Base-by-base conservation (phyloP, 192 early-diverging fungal species). In the Thamnidium elegans region DNA sequence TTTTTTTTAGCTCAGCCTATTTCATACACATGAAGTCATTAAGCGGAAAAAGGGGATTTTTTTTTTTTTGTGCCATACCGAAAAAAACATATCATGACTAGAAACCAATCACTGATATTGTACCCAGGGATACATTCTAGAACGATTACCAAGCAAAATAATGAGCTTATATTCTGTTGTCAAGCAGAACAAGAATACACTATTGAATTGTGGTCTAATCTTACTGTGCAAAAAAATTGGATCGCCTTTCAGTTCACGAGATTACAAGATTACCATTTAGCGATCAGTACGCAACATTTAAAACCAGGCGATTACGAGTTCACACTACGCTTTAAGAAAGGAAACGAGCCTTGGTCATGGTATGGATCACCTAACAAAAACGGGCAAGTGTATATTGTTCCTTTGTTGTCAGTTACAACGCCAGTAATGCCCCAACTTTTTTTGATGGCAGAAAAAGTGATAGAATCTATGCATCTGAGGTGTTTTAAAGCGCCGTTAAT, bases 151-250 rank as follows among this genome's bases (percentile, higher is more conserved):
- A 48, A 14, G 13, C 46, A 19, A 19, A 48, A 48, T 19, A 48
- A 48, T 7, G 4, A 48, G 36, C 46, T 48, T 48, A 5, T 48
- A 15, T 48, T 14, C 14, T 48, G 46, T 39, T 39, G 36, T 39
- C 36, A 39, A 10, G 4, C 36, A 9, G 9, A 39, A 6, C 36
- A 48, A 13, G 46, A 48, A 15, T 48, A 48, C 5, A 17, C 19
- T 7, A 45, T 59, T 45, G 58, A 59, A 26, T 39, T 59, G 17
- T 59, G 58, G 58, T 21, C 19, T 23, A 59, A 59, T 59, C 23
- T 59, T 11, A 45, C 58, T 15, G 15, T 15, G 13, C 13, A 15
- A 20, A 45, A 45, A 2, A 17, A 59, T 15, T 59, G 58, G 58
- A 44, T 44, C 8, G 36, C 36, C 10, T 45, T 43, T 59, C 42